These are phyloP conservation scores for Tardiomyces digboiensis DNA, from an alignment of 1,139 yeast species.

Conservation along the genomic window DNA sequence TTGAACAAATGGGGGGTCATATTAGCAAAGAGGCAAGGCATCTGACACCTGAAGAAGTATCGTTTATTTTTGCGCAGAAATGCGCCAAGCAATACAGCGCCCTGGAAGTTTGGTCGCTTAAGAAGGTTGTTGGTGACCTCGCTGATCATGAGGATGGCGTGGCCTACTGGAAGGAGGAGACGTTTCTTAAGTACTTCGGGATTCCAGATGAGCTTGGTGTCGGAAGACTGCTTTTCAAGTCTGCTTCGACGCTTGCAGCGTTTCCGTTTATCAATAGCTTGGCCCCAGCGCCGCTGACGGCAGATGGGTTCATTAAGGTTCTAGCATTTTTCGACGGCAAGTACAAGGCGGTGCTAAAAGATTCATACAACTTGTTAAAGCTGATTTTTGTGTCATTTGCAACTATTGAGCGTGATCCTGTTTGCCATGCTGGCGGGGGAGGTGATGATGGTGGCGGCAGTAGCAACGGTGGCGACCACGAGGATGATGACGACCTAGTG, in stretches of 20 bases:
- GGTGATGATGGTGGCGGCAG: conserved; percentile 1
- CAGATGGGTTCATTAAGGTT: conserved; percentile 35
- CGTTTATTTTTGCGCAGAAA: conserved; percentile 26
- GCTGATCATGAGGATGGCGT: conserved; percentile 22
- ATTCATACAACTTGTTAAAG: conserved; percentile 26
- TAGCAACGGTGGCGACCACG: conserved; percentile 6
- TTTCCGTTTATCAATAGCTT: conserved; percentile 36
- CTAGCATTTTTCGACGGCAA: conserved; percentile 32
- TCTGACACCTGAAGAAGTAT: conserved; percentile 24
- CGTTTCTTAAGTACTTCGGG: conserved; percentile 19
- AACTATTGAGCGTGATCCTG: conserved; percentile 11
- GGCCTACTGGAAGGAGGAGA: conserved; percentile 22
- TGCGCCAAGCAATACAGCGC: conserved; percentile 30
- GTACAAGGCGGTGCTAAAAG: conserved; percentile 25
- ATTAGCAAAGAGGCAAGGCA: conserved; percentile 4
- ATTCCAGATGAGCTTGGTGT: conserved; percentile 22
- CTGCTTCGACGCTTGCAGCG: conserved; percentile 29
- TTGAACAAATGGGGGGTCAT: conserved; percentile 9
- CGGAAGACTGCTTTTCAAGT: conserved; percentile 24
- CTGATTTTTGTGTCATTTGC: conserved; percentile 34
- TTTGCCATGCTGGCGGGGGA: background rate
- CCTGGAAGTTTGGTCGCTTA: conserved; percentile 32
- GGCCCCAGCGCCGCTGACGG: conserved; percentile 27
- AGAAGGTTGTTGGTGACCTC: conserved; percentile 19
- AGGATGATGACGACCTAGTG: conserved; percentile 15